Conservation (phyloP, 2,329 filamentous ascomycete genomes). For the Epichloe sibirici region DNA sequence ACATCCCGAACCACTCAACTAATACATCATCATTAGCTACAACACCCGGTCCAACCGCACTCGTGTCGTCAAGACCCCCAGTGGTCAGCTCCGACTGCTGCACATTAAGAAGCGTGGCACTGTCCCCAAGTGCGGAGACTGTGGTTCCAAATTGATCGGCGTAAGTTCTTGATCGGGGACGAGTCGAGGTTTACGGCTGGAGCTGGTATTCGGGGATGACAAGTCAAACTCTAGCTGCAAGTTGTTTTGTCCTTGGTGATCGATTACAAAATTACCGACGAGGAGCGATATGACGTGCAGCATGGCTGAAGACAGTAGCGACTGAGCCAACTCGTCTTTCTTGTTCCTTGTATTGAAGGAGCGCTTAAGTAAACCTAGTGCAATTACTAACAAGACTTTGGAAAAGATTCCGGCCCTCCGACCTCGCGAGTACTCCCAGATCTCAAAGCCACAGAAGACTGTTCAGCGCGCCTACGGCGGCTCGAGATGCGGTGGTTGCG, state of each 20-base stretch:
- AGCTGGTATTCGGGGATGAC: neutral
- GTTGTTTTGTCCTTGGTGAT: neutral
- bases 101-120: slow-evolving; percentile 99
- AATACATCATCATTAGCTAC: slow-evolving; percentile 48
- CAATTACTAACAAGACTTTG: slow-evolving; percentile 8
- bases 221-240: neutral
- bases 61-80: slow-evolving; percentile 90
- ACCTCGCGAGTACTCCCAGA: slow-evolving; percentile 91
- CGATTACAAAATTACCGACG: neutral
- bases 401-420: slow-evolving; percentile 82
- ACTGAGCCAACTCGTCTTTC: neutral
- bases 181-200: slow-evolving; percentile 4
- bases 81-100: slow-evolving; percentile 87
- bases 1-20: neutral
- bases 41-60: slow-evolving; percentile 98
- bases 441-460: slow-evolving; percentile 99
- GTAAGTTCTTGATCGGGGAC: slow-evolving; percentile 51
- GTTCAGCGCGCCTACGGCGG: slow-evolving; percentile 97
- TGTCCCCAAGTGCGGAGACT: slow-evolving; percentile 98
- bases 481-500: slow-evolving; percentile 96
- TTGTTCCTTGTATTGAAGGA: neutral
- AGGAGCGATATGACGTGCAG: neutral
- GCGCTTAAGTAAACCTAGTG: no score
- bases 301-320: neutral
- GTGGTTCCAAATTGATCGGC: slow-evolving; percentile 91